phyloP scores from a whole-genome alignment of 805 yeast genomes.

The Scheffersomyces stipitis region DNA sequence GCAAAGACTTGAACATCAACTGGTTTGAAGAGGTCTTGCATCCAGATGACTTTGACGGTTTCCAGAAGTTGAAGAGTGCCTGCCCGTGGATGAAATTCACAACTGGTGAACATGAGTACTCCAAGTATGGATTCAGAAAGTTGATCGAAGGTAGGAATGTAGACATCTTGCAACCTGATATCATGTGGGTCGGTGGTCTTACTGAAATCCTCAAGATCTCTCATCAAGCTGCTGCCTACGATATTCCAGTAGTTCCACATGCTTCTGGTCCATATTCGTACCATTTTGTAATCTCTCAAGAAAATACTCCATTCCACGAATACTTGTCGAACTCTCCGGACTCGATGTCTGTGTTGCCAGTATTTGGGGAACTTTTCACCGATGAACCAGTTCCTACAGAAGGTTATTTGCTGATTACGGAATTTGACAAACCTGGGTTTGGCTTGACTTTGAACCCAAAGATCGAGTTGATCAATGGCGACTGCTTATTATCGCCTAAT shows the following conservation, averaged over 20 bases:
- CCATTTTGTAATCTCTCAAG: slow-evolving; percentile 49
- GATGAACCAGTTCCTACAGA: slow-evolving; percentile 49
- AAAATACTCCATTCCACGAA: slow-evolving; percentile 54
- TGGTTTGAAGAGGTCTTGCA: slow-evolving; percentile 55
- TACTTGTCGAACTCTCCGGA: slow-evolving; percentile 52
- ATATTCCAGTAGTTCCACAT: slow-evolving; percentile 53
- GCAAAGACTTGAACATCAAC: slow-evolving; percentile 47
- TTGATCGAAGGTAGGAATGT: slow-evolving; percentile 49
- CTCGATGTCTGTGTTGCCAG: slow-evolving; percentile 43
- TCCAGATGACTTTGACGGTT: slow-evolving; percentile 53
- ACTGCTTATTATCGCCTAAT: slow-evolving; percentile 34
- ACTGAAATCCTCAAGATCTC: slow-evolving; percentile 48
- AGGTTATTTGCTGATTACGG: slow-evolving; percentile 40
- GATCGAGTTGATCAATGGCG: slow-evolving; percentile 41
- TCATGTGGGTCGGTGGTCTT: slow-evolving; percentile 56
- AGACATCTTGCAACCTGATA: slow-evolving; percentile 51
- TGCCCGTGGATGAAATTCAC: slow-evolving; percentile 49
- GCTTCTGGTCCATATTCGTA: slow-evolving; percentile 56
- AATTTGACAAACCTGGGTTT: slow-evolving; percentile 50
- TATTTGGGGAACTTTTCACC: slow-evolving; percentile 45
- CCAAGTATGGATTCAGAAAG: slow-evolving; percentile 51
- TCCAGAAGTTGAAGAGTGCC: slow-evolving; percentile 45
- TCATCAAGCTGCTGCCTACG: slow-evolving; percentile 53
- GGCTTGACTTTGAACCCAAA: slow-evolving; percentile 48
- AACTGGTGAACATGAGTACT: slow-evolving; percentile 55